Conservation (phyloP, 306 rosid genomes). For the Gastrolobium villosum region DNA sequence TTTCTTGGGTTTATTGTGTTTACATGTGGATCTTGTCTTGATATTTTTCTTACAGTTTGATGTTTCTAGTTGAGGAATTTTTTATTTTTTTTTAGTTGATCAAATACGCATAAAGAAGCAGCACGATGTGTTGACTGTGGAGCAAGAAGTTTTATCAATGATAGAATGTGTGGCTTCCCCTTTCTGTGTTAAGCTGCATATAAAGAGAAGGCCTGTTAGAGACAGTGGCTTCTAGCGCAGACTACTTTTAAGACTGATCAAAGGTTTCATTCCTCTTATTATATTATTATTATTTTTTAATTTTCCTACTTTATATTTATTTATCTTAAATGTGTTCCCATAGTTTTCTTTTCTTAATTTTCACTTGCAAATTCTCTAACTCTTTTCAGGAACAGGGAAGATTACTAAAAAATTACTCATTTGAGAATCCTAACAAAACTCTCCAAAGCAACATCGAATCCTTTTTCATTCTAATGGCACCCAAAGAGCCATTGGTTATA, state of each 20-base stretch:
- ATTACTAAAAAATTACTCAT: no score
- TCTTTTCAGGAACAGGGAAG: no score
- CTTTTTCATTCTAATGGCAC: slow-evolving; percentile 55
- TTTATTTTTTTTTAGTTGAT: slow-evolving; percentile 42
- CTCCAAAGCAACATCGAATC: no score
- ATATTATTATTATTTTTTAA: background rate
- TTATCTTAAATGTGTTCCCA: background rate
- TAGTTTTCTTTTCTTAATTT: no score
- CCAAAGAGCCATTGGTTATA: slow-evolving; percentile 61
- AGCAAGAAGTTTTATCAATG: slow-evolving; percentile 54
- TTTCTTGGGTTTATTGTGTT: slow-evolving; percentile 19
- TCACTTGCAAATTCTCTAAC: no score
- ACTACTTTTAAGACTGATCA: slow-evolving; percentile 45
- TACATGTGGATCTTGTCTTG: background rate
- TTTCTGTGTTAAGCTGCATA: slow-evolving; percentile 61
- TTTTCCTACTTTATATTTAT: background rate
- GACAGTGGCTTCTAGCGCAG: slow-evolving; percentile 45
- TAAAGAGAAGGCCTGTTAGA: slow-evolving; percentile 47
- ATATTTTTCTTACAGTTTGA: slow-evolving; percentile 33
- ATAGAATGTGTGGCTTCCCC: slow-evolving; percentile 73
- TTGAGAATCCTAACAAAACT: no score
- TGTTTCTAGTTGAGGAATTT: slow-evolving; percentile 1
- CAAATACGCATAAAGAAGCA: slow-evolving; percentile 26
- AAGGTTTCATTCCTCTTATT: slow-evolving; percentile 54
- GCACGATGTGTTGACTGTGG: slow-evolving; percentile 62